Base-by-base conservation (phyloP, 225 moss, liverwort and hornwort species). In the Asterella californica region DNA sequence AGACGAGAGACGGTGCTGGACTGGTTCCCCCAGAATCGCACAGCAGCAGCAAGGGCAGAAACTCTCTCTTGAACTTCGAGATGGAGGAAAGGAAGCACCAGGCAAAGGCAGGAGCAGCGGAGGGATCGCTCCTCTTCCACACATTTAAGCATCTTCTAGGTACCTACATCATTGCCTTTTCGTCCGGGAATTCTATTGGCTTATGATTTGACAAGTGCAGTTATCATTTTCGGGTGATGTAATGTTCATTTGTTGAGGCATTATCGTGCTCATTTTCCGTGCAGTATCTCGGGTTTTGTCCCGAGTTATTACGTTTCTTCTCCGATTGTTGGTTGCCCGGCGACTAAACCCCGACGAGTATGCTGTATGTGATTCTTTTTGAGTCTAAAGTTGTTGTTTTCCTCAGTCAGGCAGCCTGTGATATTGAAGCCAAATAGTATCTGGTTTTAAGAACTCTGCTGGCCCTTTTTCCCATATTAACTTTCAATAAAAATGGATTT, bases 341-440 rank as follows among this genome's bases (percentile, higher is more conserved):
- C 89, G 88, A 33, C 95, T 99, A 78, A 89, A 90, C 72, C 93
- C 90, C 21, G 93, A 99, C 70, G 89, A 86, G 86, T 95, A 90
- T 52, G 91, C 87, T 36, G 78, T 87, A 68, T 34, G 76, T 81
- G 9, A 0, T 7, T 61, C 47, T 37, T 72, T 33, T 38, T 30
- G n/a, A 64, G 11, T 10, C 21, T 29, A 70, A 36, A 29, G 0
- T 7, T 33, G 78, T 48, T 27, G 5, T 24, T 52, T 68, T 65
- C 29, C 22, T 15, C 1, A 2, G 42, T 25, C n/a, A n/a, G n/a
- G n/a, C n/a, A n/a, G 10, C 34, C 49, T 4, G 25, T 54, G 24
- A n/a, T 29, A 10, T 67, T 66, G 2, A 27, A 2, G 47, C 30
- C 69, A 30, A 10, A 34, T 54, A 6, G 5, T n/a, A 6, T 49